Percentiles rank a stretch among this genome's conserved stretches.
phyloP scores from a whole-genome alignment of 495 filamentous ascomycete genomes.

The Aspergillus nanangensis region DNA sequence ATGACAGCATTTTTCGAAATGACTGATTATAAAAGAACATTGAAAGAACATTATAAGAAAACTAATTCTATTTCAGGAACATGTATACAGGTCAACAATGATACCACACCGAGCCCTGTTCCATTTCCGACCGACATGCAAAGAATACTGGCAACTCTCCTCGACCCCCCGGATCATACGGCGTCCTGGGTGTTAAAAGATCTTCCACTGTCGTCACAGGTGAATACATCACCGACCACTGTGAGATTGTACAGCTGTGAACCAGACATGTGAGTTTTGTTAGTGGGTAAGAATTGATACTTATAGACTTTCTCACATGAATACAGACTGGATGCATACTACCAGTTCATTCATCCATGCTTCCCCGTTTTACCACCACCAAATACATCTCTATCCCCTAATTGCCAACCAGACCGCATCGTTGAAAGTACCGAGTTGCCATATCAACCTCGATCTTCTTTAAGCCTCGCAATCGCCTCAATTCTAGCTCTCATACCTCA shows the following conservation, averaged over 20 bases:
- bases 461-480: slow-evolving; percentile 53
- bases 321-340: slow-evolving; percentile 58
- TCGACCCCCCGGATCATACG: too few species aligned
- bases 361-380: slow-evolving; percentile 56
- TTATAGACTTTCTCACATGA: slow-evolving; percentile 12
- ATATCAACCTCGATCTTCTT: slow-evolving; percentile 45
- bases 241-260: slow-evolving; percentile 30
- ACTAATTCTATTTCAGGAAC: too few species aligned
- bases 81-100: too few species aligned
- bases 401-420: slow-evolving; percentile 43
- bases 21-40: too few species aligned
- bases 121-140: too few species aligned
- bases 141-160: too few species aligned
- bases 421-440: slow-evolving; percentile 35
- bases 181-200: too few species aligned
- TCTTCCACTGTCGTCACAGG: too few species aligned
- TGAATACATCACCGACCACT: too few species aligned
- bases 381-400: slow-evolving; percentile 36
- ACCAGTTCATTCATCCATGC: slow-evolving; percentile 56
- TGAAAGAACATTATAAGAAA: too few species aligned
- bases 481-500: slow-evolving; percentile 52
- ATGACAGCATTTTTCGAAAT: too few species aligned
- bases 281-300: slow-evolving; percentile 16
- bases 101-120: too few species aligned
- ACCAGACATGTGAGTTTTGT: slow-evolving; percentile 37